These are phyloP conservation scores for Globomyces sp. DNA, from an alignment of 371 early-diverging fungal species.

Conservation along the genomic window DNA sequence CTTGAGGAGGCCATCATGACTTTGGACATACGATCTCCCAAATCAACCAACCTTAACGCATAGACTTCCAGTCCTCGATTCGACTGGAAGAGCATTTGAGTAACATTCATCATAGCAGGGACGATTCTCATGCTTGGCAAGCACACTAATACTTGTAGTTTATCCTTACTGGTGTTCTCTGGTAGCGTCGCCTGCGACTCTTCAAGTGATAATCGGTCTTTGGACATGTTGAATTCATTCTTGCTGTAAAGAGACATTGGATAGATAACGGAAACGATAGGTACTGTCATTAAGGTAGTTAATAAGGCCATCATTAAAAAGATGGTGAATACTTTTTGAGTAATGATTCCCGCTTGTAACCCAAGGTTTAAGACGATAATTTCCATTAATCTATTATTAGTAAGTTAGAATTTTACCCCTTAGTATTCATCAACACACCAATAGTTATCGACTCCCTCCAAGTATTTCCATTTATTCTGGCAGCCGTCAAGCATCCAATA, in stretches of 20 bases:
- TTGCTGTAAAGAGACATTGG: conserved; percentile 21
- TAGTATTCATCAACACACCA: conserved; percentile 94
- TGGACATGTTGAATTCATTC: not conserved
- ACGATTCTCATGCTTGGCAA: conserved; percentile 66
- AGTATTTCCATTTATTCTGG: conserved; percentile 64
- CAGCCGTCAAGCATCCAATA: conserved; percentile 74
- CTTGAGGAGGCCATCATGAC: conserved; percentile 69
- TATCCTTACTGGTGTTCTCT: not conserved
- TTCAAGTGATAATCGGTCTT: conserved; percentile 8
- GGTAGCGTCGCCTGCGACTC: not conserved
- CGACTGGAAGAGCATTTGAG: conserved; percentile 49
- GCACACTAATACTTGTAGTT: conserved; percentile 50
- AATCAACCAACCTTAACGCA: conserved; percentile 68
- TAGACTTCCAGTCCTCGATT: conserved; percentile 20
- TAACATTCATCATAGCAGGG: conserved; percentile 72
- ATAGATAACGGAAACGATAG: conserved; percentile 40
- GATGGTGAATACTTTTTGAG: conserved; percentile 76
- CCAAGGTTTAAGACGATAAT: conserved; percentile 93
- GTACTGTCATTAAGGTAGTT: conserved; percentile 75
- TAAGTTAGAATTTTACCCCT: conserved; percentile 56
- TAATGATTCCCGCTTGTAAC: conserved; percentile 78
- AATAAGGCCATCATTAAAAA: conserved; percentile 87
- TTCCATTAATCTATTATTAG: conserved; percentile 67
- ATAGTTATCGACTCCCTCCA: conserved; percentile 84
- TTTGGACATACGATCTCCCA: conserved; percentile 68